Evolutionary conservation across 768 basidiomycete genomes (phyloP), one percentile per base, ranked within the genome.

Genomic region (Candolleomyces aberdarensis): DNA sequence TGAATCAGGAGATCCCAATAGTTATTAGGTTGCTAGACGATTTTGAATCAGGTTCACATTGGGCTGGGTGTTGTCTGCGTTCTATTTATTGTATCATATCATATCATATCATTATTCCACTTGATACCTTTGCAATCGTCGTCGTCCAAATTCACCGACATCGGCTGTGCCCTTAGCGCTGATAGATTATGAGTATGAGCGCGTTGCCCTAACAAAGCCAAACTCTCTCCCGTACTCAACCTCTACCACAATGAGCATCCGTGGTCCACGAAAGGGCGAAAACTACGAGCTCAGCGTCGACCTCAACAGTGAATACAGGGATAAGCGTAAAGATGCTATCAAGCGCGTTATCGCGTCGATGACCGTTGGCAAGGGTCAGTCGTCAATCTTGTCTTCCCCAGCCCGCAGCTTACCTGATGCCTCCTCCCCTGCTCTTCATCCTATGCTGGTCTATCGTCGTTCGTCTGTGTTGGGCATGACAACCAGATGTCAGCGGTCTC

Each of bases 311-410:
- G 92, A 97, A 71, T 98, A 96, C 77, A 85, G 88, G 63, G 94
- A 97, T 67, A 92, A 92, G 72, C 83, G 96, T 64, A 98, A 97
- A 76, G 96, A 98, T 87, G 97, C 96, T 3, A 98, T 98, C 79
- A 98, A 98, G 78, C 84, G 89, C 57, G 89, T 93, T 66, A 98
- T 99, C 72, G 96, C 97, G 57, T 96, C 94, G 64, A 98, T 98
- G 93, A 99, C 97, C 1, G 94, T 99, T 64, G 95, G 96, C 58
- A 99, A 98, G 86, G 96, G 94, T 89, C 70, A 69, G 79, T 67
- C 46, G 22, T 51, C 53, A 48, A n/a, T 17, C 47, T 9, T 48
- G 29, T 32, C 48, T 46, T n/a, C 29, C 2, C 48, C n/a, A 15
- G 32, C 22, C 51, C 36, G 36, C 36, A 36, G 36, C 36, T 36